Conservation (phyloP, 805 yeast genomes). For the Ascoidea rubescens region DNA sequence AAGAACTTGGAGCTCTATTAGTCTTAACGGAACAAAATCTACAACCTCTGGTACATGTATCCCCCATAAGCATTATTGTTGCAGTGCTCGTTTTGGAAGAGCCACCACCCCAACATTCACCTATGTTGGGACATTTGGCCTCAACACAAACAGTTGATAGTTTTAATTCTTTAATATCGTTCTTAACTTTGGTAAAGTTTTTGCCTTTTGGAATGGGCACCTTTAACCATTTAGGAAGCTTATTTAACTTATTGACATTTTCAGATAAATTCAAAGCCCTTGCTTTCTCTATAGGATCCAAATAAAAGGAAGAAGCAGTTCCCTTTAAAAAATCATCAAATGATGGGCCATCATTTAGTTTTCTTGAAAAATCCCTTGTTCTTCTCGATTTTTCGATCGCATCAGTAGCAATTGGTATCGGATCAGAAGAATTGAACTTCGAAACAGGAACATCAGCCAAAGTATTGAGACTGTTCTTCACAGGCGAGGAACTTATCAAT, state of each 20-base stretch:
- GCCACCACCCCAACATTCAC: conserved; percentile 99
- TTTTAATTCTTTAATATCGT: conserved; percentile 78
- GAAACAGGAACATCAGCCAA: too few species aligned
- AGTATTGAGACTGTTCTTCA: too few species aligned
- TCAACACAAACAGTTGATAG: conserved; percentile 96
- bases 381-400: not conserved
- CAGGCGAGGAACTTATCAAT: too few species aligned
- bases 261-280: conserved; percentile 19
- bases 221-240: conserved; percentile 87
- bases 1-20: conserved; percentile 68
- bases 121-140: conserved; percentile 98
- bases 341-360: conserved; percentile 50
- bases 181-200: conserved; percentile 64
- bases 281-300: conserved; percentile 70
- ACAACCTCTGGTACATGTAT: conserved; percentile 98
- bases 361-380: not conserved
- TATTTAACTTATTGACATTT: conserved; percentile 42
- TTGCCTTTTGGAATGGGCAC: conserved; percentile 96
- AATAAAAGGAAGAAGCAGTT: conserved; percentile 43
- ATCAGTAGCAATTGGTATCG: not conserved
- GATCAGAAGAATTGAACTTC: not conserved
- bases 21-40: conserved; percentile 96
- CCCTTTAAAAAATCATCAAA: conserved; percentile 86
- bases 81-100: conserved; percentile 82
- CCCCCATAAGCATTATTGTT: conserved; percentile 96